Evolutionary conservation across 2,329 filamentous ascomycete genomes (phyloP).

Genomic region (Aspergillus japonicus): DNA sequence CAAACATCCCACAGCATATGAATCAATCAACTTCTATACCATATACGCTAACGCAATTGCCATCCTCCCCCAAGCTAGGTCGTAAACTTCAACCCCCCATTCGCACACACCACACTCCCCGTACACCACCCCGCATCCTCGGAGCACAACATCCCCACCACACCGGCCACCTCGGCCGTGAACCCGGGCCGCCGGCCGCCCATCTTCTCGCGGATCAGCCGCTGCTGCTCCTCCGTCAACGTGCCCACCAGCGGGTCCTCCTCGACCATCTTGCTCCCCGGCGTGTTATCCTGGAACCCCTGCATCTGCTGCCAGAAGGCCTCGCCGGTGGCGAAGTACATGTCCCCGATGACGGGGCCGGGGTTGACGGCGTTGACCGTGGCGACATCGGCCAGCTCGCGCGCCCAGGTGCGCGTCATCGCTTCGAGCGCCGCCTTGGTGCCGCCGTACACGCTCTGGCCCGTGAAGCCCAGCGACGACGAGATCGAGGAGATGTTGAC

Average conservation of each 20-base stretch:
- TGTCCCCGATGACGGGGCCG: slow-evolving; percentile 65
- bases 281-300: slow-evolving; percentile 62
- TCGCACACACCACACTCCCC: slow-evolving; percentile 75
- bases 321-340: slow-evolving; percentile 59
- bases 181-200: slow-evolving; percentile 63
- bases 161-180: slow-evolving; percentile 69
- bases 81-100: slow-evolving; percentile 64
- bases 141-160: slow-evolving; percentile 73
- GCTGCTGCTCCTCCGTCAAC: slow-evolving; percentile 60
- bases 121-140: slow-evolving; percentile 74
- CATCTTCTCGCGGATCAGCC: slow-evolving; percentile 59
- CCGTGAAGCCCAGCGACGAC: slow-evolving; percentile 56
- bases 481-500: slow-evolving; percentile 63
- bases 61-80: background rate
- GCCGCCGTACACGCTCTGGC: slow-evolving; percentile 63
- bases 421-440: slow-evolving; percentile 67
- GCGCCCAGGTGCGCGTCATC: slow-evolving; percentile 68
- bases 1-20: no score
- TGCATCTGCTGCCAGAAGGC: slow-evolving; percentile 60
- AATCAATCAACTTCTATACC: no score
- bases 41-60: no score
- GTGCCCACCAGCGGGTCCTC: slow-evolving; percentile 56
- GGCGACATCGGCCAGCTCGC: slow-evolving; percentile 60
- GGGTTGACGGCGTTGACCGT: slow-evolving; percentile 68
- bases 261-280: slow-evolving; percentile 62